phyloP scores from a whole-genome alignment of 495 filamentous ascomycete genomes.

The Stereocaulon alpinum region DNA sequence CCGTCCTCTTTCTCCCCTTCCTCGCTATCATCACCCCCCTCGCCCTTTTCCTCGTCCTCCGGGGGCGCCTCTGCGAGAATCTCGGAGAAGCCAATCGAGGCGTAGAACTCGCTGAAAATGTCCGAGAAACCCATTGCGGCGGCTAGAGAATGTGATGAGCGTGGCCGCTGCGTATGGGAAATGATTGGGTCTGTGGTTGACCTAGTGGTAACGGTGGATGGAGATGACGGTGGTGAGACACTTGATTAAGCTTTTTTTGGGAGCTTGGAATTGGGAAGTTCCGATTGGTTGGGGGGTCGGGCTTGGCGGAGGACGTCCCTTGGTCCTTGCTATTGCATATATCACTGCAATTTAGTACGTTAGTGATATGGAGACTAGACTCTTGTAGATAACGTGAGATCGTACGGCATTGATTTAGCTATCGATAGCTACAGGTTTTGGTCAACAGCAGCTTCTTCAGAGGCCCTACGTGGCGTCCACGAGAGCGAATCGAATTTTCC shows the following conservation, averaged over 20 bases:
- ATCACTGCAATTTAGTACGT: no score
- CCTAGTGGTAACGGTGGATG: not conserved
- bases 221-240: constrained; percentile 1
- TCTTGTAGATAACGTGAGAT: no score
- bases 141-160: constrained; percentile 20
- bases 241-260: not conserved
- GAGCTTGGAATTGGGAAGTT: constrained; percentile 5
- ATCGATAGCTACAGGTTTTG: no score
- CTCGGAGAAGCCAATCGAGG: constrained; percentile 46
- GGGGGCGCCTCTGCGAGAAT: constrained; percentile 52
- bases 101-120: constrained; percentile 52
- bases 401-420: no score
- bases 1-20: constrained; percentile 36
- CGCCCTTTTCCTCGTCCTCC: constrained; percentile 38
- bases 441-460: no score
- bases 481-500: no score
- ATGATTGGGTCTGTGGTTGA: not conserved
- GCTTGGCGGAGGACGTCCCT: not conserved
- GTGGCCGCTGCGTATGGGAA: constrained; percentile 4
- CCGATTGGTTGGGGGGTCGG: not conserved
- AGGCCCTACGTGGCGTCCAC: no score
- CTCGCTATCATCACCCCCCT: constrained; percentile 35
- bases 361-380: no score
- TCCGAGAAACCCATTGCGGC: constrained; percentile 53
- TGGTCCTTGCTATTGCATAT: not conserved